These are phyloP conservation scores for Warburgia ugandensis DNA, from an alignment of 164 flowering plant genomes.

Conservation along the genomic window DNA sequence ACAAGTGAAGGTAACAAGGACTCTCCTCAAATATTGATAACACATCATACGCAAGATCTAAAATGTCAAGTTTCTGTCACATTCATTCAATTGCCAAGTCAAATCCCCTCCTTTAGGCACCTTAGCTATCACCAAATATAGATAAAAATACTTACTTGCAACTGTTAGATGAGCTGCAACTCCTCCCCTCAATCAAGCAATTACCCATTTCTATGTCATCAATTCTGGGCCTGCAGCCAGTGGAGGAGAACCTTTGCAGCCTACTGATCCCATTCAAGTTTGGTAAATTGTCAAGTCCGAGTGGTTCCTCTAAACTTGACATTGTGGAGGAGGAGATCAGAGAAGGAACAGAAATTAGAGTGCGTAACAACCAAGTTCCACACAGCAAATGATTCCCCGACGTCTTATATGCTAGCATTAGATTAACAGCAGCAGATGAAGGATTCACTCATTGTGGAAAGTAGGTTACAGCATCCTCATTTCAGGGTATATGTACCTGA, in stretches of 20 bases:
- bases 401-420: conserved; percentile 19
- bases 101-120: too few relatives aligned
- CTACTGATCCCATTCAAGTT: conserved; percentile 57
- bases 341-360: conserved; percentile 20
- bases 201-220: conserved; percentile 65
- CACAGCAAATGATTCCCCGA: conserved; percentile 15
- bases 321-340: conserved; percentile 29
- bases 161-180: conserved; percentile 74
- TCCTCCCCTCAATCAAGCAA: conserved; percentile 74
- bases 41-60: too few relatives aligned
- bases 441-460: conserved; percentile 3
- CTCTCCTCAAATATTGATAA: too few relatives aligned
- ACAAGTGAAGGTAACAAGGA: too few relatives aligned
- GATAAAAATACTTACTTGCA: conserved; percentile 45
- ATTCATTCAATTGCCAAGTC: too few relatives aligned
- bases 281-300: conserved; percentile 65
- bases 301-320: conserved; percentile 94
- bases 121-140: neutral
- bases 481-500: conserved; percentile 10
- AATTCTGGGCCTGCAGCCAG: conserved; percentile 56
- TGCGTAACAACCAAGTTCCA: conserved; percentile 16
- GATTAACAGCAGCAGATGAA: conserved; percentile 10
- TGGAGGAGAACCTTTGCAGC: conserved; percentile 54
- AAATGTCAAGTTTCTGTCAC: too few relatives aligned
- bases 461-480: neutral